Conservation (phyloP, 31 red algal species). For the Odonthalia washingtoniensis region DNA sequence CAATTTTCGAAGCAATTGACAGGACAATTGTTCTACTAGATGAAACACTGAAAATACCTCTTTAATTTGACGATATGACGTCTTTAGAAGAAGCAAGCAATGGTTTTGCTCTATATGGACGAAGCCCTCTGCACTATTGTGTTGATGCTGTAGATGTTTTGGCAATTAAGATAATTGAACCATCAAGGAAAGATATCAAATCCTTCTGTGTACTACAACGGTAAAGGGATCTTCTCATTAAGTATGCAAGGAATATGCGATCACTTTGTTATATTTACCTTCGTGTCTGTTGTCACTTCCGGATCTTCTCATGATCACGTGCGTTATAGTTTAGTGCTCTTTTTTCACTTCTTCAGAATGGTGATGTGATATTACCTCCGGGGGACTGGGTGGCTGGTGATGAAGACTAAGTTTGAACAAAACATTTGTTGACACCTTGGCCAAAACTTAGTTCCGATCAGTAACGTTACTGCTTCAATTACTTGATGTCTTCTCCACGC, state of each 20-base stretch:
- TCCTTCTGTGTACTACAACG: conserved; percentile 12
- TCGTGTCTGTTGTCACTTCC: conserved; percentile 23
- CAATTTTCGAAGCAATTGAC: background rate
- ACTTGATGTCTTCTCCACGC: background rate
- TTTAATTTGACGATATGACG: background rate
- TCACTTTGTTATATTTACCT: conserved; percentile 31
- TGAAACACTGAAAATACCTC: background rate
- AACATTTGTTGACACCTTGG: conserved; percentile 30
- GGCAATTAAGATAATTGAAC: too few species aligned
- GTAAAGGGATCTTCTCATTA: conserved; percentile 15
- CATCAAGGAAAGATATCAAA: conserved; percentile 30
- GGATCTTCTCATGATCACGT: too few species aligned
- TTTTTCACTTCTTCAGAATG: background rate
- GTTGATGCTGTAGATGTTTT: conserved; percentile 49
- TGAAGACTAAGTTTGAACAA: conserved; percentile 46
- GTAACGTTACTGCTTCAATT: conserved; percentile 14
- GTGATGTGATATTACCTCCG: background rate
- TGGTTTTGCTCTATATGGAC: background rate
- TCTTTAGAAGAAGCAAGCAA: background rate
- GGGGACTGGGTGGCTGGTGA: too few species aligned
- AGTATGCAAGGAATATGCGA: conserved; percentile 26
- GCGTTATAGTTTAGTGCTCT: conserved; percentile 5
- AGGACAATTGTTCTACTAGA: background rate
- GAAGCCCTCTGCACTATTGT: conserved; percentile 19
- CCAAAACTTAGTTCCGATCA: background rate